A percentile compares a stretch with the other conserved stretches of the same genome.
Evolutionary conservation across 192 early-diverging fungal species (phyloP).

Genomic region (Rhizoclosmatium sp.): DNA sequence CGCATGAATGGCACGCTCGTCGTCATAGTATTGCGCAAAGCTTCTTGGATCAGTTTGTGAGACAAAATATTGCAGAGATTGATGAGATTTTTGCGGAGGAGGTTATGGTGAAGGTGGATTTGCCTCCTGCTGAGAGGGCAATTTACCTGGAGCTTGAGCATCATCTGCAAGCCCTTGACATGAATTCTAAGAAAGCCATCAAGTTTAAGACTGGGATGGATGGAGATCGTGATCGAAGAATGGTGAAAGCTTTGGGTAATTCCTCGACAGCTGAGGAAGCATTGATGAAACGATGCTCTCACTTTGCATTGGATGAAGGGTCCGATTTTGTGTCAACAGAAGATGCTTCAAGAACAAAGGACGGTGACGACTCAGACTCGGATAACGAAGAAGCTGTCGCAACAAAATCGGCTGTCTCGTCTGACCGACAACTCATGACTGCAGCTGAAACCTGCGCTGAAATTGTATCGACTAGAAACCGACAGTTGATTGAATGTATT

Average conservation of each 20-base stretch:
- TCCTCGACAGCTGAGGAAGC: slow-evolving; percentile 53
- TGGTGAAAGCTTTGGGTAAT: slow-evolving; percentile 45
- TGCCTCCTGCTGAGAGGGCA: slow-evolving; percentile 54
- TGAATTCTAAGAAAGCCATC: slow-evolving; percentile 50
- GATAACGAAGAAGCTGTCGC: slow-evolving; percentile 5
- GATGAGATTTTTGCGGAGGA: slow-evolving; percentile 51
- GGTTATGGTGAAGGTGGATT: slow-evolving; percentile 22
- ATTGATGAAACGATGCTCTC: slow-evolving; percentile 54
- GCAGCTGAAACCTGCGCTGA: slow-evolving; percentile 45
- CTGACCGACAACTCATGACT: slow-evolving; percentile 15
- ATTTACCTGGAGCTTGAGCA: slow-evolving; percentile 58
- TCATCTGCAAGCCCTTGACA: slow-evolving; percentile 53
- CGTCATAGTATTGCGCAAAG: slow-evolving; percentile 50
- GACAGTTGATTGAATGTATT: slow-evolving; percentile 44
- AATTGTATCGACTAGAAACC: slow-evolving; percentile 46
- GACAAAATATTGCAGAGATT: slow-evolving; percentile 59
- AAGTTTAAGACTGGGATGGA: slow-evolving; percentile 39
- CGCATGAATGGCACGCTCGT: slow-evolving; percentile 51
- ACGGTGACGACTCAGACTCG: slow-evolving; percentile 30
- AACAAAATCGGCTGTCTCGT: background rate
- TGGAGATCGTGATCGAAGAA: slow-evolving; percentile 47
- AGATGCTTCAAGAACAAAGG: background rate
- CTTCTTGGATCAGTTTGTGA: slow-evolving; percentile 54
- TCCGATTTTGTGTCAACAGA: background rate
- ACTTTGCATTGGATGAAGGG: slow-evolving; percentile 48